These are phyloP conservation scores for Ogataea haglerorum DNA, from an alignment of 805 yeast species.

Conservation along the genomic window DNA sequence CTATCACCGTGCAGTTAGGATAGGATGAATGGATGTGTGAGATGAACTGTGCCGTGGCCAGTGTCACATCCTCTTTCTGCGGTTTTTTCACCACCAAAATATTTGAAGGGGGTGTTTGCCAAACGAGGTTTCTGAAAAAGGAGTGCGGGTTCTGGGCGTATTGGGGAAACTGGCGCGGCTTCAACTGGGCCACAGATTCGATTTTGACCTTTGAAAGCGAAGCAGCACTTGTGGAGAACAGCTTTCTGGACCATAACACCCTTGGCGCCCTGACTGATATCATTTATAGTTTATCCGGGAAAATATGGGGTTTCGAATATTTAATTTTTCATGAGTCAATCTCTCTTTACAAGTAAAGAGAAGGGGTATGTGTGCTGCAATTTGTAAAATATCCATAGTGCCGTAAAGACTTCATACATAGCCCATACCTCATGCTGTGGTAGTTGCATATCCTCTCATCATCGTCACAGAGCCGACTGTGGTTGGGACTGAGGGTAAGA, in stretches of 20 bases:
- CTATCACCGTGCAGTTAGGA: constrained; percentile 73
- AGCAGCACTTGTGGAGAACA: not conserved
- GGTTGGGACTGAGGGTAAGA: too few relatives aligned
- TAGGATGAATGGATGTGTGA: constrained; percentile 56
- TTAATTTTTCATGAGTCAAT: constrained; percentile 6
- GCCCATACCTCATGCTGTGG: too few relatives aligned
- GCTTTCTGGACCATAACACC: not conserved
- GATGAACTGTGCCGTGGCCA: constrained; percentile 65
- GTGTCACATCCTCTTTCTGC: constrained; percentile 59
- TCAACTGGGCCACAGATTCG: constrained; percentile 12
- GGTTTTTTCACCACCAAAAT: constrained; percentile 84
- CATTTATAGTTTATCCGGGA: constrained; percentile 1
- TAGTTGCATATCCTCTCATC: too few relatives aligned
- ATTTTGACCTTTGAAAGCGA: constrained; percentile 1
- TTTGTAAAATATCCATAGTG: not conserved
- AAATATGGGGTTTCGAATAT: constrained; percentile 4
- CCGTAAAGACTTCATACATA: too few relatives aligned
- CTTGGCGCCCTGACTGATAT: not conserved
- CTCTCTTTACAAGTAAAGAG: too few relatives aligned
- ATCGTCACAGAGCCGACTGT: too few relatives aligned
- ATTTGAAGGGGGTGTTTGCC: constrained; percentile 74
- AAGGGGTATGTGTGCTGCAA: not conserved
- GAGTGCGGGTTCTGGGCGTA: constrained; percentile 54
- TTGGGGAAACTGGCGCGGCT: constrained; percentile 41
- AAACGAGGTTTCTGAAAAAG: constrained; percentile 57